A percentile compares a stretch with the other conserved stretches of the same genome.
Conservation (phyloP, 495 filamentous ascomycete genomes). For the Talaromyces stipitatus region DNA sequence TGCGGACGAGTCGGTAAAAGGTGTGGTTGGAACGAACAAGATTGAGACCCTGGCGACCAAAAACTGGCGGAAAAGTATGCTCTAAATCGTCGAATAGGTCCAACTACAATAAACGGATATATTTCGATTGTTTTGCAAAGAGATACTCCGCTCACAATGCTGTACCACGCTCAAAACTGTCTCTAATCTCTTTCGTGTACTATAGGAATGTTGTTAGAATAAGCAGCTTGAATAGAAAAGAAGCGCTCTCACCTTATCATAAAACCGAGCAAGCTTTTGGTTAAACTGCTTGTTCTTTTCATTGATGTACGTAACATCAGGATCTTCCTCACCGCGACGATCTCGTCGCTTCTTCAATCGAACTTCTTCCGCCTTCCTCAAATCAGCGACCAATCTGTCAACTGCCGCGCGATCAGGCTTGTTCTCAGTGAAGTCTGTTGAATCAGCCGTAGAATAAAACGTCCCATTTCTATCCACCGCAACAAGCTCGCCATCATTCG, state of each 20-base stretch:
- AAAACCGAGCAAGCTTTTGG: constrained; percentile 89
- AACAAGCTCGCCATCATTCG: constrained; percentile 85
- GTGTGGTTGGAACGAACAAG: constrained; percentile 57
- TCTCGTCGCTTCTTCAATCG: constrained; percentile 78
- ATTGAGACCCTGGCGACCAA: constrained; percentile 68
- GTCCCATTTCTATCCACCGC: constrained; percentile 84
- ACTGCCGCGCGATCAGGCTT: constrained; percentile 86
- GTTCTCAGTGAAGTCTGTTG: constrained; percentile 71
- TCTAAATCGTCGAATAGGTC: constrained; percentile 40
- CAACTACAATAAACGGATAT: not conserved
- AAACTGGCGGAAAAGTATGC: constrained; percentile 75
- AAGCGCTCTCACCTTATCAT: constrained; percentile 65
- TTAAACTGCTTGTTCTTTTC: constrained; percentile 99
- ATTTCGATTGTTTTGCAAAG: not conserved
- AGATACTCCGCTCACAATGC: constrained; percentile 43
- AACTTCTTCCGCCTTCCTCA: constrained; percentile 82
- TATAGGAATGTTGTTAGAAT: constrained; percentile 31
- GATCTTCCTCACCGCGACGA: constrained; percentile 65
- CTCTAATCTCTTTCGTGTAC: constrained; percentile 94
- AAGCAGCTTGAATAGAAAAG: not conserved
- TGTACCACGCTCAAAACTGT: constrained; percentile 95
- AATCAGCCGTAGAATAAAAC: constrained; percentile 84
- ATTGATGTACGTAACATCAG: constrained; percentile 97
- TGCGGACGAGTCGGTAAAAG: constrained; percentile 58
- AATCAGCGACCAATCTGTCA: constrained; percentile 76